Evolutionary conservation across 352 stramenopile species (phyloP).

Genomic region (Hyaloperonospora arabidopsidis): DNA sequence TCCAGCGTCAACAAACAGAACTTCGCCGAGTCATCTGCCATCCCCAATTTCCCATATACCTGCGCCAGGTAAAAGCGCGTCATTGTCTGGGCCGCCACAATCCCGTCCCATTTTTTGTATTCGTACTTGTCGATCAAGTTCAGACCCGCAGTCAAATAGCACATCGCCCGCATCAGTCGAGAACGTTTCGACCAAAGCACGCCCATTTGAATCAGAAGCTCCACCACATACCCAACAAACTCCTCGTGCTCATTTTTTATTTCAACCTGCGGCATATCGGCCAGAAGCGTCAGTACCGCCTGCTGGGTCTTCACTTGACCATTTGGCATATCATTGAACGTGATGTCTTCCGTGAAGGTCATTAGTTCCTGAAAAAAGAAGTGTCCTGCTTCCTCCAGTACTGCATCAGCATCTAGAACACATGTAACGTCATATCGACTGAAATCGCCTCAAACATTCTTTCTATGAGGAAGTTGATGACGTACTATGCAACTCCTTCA

Average conservation of each 20-base stretch:
- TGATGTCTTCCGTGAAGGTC: too few species aligned
- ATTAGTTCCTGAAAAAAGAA: too few species aligned
- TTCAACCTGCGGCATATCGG: constrained; percentile 16
- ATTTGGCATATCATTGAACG: too few species aligned
- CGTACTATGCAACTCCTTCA: too few species aligned
- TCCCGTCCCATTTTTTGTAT: not conserved
- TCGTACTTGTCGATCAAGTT: constrained; percentile 15
- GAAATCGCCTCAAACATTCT: too few species aligned
- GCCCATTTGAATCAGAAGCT: constrained; percentile 54
- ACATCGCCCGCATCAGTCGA: constrained; percentile 36
- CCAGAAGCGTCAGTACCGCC: constrained; percentile 2
- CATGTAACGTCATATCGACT: too few species aligned
- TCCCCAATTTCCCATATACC: constrained; percentile 45
- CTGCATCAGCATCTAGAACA: too few species aligned
- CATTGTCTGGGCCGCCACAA: constrained; percentile 31
- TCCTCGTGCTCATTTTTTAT: constrained; percentile 12
- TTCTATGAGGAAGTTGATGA: too few species aligned
- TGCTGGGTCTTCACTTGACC: too few species aligned
- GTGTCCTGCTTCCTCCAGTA: too few species aligned
- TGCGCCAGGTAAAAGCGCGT: constrained; percentile 69
- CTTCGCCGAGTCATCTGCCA: constrained; percentile 42
- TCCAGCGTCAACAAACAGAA: constrained; percentile 63
- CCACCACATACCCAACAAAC: constrained; percentile 21
- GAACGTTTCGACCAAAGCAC: constrained; percentile 64
- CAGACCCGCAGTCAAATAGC: constrained; percentile 43